phyloP scores from a whole-genome alignment of 495 filamentous ascomycete genomes.

The Neurospora sp. region DNA sequence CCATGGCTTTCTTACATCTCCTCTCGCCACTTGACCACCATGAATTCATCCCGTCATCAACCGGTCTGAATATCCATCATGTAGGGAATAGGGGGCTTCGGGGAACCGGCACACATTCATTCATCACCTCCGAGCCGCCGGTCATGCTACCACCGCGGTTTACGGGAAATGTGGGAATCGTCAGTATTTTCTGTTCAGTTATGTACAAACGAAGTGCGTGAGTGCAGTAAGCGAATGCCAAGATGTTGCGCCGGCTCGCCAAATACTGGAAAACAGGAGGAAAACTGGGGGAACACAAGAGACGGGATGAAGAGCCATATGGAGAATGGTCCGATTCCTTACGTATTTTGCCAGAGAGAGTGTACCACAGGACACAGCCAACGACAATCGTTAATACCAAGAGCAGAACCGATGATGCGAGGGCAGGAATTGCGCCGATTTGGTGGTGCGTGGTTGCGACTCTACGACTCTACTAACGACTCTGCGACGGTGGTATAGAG shows the following conservation, averaged over 20 bases:
- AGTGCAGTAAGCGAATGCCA: neutral
- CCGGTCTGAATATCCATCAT: neutral
- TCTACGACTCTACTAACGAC: too few relatives aligned
- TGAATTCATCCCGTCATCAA: neutral
- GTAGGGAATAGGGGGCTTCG: neutral
- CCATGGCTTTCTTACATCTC: neutral
- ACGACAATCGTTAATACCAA: neutral
- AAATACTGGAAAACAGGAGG: neutral
- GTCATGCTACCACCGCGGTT: neutral
- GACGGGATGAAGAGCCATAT: neutral
- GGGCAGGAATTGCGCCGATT: conserved; percentile 7
- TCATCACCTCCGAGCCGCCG: neutral
- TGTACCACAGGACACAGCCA: neutral
- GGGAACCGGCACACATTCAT: neutral
- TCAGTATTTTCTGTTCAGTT: neutral
- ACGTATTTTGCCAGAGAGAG: neutral
- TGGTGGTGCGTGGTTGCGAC: conserved; percentile 1
- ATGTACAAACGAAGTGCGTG: neutral
- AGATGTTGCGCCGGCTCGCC: too few relatives aligned
- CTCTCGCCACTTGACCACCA: neutral
- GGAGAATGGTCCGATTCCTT: neutral
- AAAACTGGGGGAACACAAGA: neutral
- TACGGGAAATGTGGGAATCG: neutral
- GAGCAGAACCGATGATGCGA: neutral
- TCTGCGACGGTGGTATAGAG: neutral